Conservation (phyloP, 2,329 filamentous ascomycete genomes). For the Colletotrichum eleusines region DNA sequence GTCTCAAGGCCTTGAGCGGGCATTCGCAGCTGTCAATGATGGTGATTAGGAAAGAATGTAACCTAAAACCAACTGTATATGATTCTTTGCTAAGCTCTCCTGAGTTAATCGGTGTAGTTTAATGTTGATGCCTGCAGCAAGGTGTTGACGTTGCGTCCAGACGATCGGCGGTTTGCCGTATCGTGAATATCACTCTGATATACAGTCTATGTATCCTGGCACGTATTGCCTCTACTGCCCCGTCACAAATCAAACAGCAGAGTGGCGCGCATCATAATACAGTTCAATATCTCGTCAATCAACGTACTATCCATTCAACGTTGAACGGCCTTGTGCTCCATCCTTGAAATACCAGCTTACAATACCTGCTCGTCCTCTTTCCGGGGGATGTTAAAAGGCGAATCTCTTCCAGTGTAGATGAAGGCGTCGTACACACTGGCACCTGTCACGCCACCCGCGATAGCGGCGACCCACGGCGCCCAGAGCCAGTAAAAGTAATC, state of each 20-base stretch:
- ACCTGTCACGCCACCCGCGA: slow-evolving; percentile 48
- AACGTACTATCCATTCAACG: neutral
- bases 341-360: neutral
- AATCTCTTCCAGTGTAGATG: slow-evolving; percentile 44
- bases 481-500: slow-evolving; percentile 50
- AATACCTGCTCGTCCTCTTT: slow-evolving; percentile 14
- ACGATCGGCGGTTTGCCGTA: no score
- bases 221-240: neutral
- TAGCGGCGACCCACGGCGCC: slow-evolving; percentile 47
- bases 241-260: neutral
- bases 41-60: neutral
- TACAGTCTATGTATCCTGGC: neutral
- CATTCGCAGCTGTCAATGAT: neutral
- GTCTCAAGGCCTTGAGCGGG: neutral
- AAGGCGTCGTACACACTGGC: slow-evolving; percentile 49
- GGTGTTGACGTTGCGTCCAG: no score
- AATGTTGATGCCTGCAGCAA: no score
- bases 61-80: neutral
- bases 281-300: neutral
- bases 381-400: slow-evolving; percentile 30
- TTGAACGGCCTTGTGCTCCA: neutral
- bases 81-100: neutral
- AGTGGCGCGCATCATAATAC: no score
- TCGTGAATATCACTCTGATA: neutral
- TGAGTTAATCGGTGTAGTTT: neutral